phyloP scores from a whole-genome alignment of 1,139 yeast genomes.

The Blastobotrys serpentis region DNA sequence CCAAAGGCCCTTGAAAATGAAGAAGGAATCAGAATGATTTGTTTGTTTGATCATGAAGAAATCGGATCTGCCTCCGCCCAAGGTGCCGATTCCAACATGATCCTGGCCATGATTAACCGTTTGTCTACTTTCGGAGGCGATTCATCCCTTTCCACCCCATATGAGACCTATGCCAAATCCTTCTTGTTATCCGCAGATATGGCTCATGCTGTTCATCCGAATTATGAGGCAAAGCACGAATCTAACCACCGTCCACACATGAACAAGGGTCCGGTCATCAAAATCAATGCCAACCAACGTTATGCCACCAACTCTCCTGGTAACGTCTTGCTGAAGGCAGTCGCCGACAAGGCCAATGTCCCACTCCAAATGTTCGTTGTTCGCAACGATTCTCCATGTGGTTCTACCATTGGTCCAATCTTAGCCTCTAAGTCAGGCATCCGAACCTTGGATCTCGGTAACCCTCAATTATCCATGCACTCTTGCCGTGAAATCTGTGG shows the following conservation, averaged over 20 bases:
- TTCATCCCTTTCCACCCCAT: conserved; percentile 42
- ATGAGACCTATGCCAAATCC: conserved; percentile 74
- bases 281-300: conserved; percentile 91
- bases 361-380: conserved; percentile 69
- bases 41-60: conserved; percentile 93
- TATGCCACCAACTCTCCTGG: conserved; percentile 95
- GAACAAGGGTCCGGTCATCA: conserved; percentile 89
- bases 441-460: conserved; percentile 87
- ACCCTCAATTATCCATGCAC: conserved; percentile 94
- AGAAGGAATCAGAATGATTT: conserved; percentile 63
- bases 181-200: conserved; percentile 90
- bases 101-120: conserved; percentile 74
- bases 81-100: conserved; percentile 91
- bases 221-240: conserved; percentile 76
- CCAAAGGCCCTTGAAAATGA: conserved; percentile 45
- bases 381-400: conserved; percentile 90
- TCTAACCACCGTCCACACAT: conserved; percentile 72
- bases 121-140: conserved; percentile 51
- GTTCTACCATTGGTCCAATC: conserved; percentile 95
- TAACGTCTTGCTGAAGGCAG: conserved; percentile 67
- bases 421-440: conserved; percentile 85
- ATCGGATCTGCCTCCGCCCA: conserved; percentile 92
- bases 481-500: conserved; percentile 95
- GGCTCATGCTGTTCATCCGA: conserved; percentile 97
- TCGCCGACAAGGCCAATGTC: conserved; percentile 64